Evolutionary conservation across 768 basidiomycete genomes (phyloP).

Genomic region (Roridomyces roridus): DNA sequence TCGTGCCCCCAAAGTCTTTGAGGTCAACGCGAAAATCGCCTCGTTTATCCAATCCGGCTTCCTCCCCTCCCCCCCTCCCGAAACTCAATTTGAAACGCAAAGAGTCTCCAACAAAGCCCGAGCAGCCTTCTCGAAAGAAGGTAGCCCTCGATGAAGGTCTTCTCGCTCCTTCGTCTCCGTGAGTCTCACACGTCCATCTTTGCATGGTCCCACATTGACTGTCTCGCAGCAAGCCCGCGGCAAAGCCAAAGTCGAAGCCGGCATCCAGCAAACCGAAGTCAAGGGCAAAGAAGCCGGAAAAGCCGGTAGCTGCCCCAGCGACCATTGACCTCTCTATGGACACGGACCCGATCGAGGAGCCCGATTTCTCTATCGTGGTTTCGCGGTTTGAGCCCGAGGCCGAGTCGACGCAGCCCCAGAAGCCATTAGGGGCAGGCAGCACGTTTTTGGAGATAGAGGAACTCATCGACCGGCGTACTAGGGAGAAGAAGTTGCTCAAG

Average conservation of each 20-base stretch:
- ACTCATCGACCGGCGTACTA: slow-evolving; percentile 39
- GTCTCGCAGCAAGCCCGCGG: slow-evolving; percentile 7
- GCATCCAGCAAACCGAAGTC: slow-evolving; percentile 10
- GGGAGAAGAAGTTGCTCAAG: slow-evolving; percentile 38
- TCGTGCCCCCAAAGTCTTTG: too few species aligned
- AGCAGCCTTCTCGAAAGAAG: slow-evolving; percentile 7
- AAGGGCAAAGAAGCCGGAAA: slow-evolving; percentile 9
- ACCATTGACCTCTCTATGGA: slow-evolving; percentile 18
- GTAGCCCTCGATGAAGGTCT: slow-evolving; percentile 10
- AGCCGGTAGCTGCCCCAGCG: slow-evolving; percentile 4
- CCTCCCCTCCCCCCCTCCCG: slow-evolving; percentile 2
- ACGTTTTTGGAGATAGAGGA: slow-evolving; percentile 39
- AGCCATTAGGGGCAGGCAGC: slow-evolving; percentile 32
- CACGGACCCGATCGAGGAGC: slow-evolving; percentile 24
- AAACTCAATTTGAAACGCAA: slow-evolving; percentile 15
- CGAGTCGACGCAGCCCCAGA: slow-evolving; percentile 18
- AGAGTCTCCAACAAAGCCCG: slow-evolving; percentile 8
- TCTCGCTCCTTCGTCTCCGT: slow-evolving; percentile 14
- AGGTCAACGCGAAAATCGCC: neutral
- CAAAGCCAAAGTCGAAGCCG: slow-evolving; percentile 2
- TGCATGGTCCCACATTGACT: neutral
- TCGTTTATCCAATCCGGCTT: neutral
- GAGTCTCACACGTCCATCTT: slow-evolving; percentile 4
- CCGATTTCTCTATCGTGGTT: slow-evolving; percentile 25
- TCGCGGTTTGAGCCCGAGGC: slow-evolving; percentile 19